Conservation (phyloP, 176 grass and related monocot species). For the Poa pratensis region DNA sequence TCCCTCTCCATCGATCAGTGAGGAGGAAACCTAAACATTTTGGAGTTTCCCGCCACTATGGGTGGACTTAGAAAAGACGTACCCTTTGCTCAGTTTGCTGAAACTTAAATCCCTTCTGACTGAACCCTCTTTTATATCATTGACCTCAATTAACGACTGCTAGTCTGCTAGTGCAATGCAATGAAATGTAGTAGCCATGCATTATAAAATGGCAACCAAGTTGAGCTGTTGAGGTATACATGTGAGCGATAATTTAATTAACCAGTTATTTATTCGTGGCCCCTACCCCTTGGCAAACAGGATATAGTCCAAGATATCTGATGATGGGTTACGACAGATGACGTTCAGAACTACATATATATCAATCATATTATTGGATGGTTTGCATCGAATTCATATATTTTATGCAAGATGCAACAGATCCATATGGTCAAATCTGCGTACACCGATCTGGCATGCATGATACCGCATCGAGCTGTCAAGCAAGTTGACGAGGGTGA, state of each 20-base stretch:
- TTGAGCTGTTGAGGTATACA: slow-evolving; percentile 17
- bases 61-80: no score
- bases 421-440: slow-evolving; percentile 18
- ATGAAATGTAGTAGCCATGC: background rate
- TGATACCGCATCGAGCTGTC: background rate
- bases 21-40: no score
- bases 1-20: no score
- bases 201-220: slow-evolving; percentile 17
- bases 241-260: slow-evolving; percentile 19
- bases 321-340: slow-evolving; percentile 17
- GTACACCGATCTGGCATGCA: slow-evolving; percentile 2
- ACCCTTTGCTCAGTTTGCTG: no score
- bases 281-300: background rate
- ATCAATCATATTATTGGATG: slow-evolving; percentile 33
- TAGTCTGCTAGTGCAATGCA: background rate
- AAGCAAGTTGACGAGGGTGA: background rate
- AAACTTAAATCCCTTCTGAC: background rate
- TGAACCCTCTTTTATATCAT: background rate
- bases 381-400: background rate
- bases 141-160: background rate
- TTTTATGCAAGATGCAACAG: background rate
- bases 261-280: slow-evolving; percentile 6
- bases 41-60: no score
- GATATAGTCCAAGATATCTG: slow-evolving; percentile 27
- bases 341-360: background rate